Evolutionary conservation across 2,329 filamentous ascomycete genomes (phyloP).

Genomic region (Metarhizium brunneum): DNA sequence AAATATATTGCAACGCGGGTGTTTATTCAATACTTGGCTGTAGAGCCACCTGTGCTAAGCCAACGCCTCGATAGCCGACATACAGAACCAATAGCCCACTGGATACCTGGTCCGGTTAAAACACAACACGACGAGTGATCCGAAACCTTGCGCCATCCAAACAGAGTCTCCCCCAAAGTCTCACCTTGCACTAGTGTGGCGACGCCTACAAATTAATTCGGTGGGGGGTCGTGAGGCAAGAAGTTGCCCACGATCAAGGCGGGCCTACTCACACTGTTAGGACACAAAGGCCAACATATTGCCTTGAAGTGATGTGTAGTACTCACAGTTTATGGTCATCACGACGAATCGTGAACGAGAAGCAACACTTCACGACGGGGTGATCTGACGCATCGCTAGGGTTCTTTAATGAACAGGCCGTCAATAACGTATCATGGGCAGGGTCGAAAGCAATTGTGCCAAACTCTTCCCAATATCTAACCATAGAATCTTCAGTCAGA

Average conservation of each 20-base stretch:
- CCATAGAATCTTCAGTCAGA: slow-evolving; percentile 85
- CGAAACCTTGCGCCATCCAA: background rate
- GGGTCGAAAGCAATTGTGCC: slow-evolving; percentile 94
- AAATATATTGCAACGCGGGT: background rate
- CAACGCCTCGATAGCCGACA: background rate
- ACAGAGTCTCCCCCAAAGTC: background rate
- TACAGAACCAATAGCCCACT: background rate
- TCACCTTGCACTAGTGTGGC: background rate
- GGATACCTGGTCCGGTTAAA: background rate
- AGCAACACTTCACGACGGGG: slow-evolving; percentile 81
- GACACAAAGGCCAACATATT: background rate
- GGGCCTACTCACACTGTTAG: slow-evolving; percentile 46
- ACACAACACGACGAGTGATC: background rate
- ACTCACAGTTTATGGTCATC: slow-evolving; percentile 94
- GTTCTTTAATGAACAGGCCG: slow-evolving; percentile 83
- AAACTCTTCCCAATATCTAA: slow-evolving; percentile 99
- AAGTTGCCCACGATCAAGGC: slow-evolving; percentile 96
- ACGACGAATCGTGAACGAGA: slow-evolving; percentile 91
- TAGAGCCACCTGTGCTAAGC: background rate
- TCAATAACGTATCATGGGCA: slow-evolving; percentile 88
- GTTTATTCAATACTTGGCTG: background rate
- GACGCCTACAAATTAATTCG: slow-evolving; percentile 5
- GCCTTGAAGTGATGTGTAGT: background rate
- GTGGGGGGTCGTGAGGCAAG: slow-evolving; percentile 65
- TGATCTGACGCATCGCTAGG: slow-evolving; percentile 60